These are phyloP conservation scores for Myochromella boudieri DNA, from an alignment of 768 basidiomycete genomes.

Conservation along the genomic window DNA sequence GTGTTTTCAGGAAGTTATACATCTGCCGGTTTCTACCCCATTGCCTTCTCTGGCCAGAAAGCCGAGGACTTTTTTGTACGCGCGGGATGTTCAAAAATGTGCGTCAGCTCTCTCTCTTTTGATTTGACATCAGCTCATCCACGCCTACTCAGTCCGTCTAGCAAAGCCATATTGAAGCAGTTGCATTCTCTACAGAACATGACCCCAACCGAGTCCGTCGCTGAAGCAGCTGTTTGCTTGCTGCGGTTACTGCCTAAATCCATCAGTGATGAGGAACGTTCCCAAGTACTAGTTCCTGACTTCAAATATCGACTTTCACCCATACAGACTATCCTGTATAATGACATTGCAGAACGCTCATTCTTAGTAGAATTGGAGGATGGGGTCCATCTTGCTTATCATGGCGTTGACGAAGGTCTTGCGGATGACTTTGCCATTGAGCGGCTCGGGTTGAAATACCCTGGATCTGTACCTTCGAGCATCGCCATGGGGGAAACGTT, in stretches of 20 bases:
- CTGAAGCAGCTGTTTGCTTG: conserved; percentile 26
- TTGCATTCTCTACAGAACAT: not conserved
- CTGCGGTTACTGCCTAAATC: conserved; percentile 27
- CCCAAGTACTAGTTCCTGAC: conserved; percentile 36
- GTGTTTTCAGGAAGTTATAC: conserved; percentile 19
- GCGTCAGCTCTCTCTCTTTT: conserved; percentile 5
- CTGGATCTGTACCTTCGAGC: conserved; percentile 26
- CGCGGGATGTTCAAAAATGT: conserved; percentile 43
- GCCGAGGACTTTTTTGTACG: conserved; percentile 22
- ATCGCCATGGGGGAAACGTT: conserved; percentile 43
- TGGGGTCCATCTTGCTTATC: conserved; percentile 29
- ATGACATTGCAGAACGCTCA: conserved; percentile 38
- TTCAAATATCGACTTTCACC: conserved; percentile 23
- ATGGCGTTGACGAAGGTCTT: conserved; percentile 29
- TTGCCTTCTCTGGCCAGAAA: conserved; percentile 19
- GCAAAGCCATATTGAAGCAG: conserved; percentile 19
- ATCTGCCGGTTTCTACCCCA: conserved; percentile 23
- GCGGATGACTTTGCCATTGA: conserved; percentile 28
- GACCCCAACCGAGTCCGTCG: not conserved
- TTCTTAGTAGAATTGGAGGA: conserved; percentile 19
- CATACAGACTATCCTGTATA: conserved; percentile 31
- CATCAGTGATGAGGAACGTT: conserved; percentile 7
- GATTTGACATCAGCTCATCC: not conserved
- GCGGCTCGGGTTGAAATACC: conserved; percentile 32
- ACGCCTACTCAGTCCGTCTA: conserved; percentile 27